phyloP scores from a whole-genome alignment of 768 basidiomycete species.

The Dendrothele bispora region DNA sequence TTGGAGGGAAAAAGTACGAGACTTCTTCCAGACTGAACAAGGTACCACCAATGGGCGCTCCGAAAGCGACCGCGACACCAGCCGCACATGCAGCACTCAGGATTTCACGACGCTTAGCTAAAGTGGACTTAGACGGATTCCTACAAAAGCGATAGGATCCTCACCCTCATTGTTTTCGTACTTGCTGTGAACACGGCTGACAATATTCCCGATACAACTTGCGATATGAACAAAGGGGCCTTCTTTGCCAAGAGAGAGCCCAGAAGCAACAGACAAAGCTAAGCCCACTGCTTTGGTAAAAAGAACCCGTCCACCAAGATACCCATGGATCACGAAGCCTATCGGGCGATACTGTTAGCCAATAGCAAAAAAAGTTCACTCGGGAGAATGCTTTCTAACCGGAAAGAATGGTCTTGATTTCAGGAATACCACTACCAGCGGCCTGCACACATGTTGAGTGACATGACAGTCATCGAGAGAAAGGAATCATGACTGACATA shows the following conservation, averaged over 20 bases:
- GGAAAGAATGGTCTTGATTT: constrained; percentile 92
- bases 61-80: constrained; percentile 96
- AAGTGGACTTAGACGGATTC: constrained; percentile 1
- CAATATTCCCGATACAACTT: constrained; percentile 89
- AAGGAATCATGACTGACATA: constrained; percentile 55
- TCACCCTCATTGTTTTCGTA: constrained; percentile 95
- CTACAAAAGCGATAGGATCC: constrained; percentile 10
- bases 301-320: constrained; percentile 86
- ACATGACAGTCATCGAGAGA: background rate
- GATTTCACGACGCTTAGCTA: constrained; percentile 92
- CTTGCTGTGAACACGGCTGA: constrained; percentile 81
- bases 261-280: constrained; percentile 89
- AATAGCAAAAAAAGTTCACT: background rate
- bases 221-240: constrained; percentile 83
- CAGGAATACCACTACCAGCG: constrained; percentile 94
- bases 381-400: constrained; percentile 39
- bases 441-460: constrained; percentile 48
- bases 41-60: constrained; percentile 93
- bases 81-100: constrained; percentile 93
- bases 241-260: constrained; percentile 71
- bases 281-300: constrained; percentile 90
- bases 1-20: constrained; percentile 95
- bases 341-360: constrained; percentile 10
- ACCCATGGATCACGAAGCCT: constrained; percentile 98
- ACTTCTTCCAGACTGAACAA: constrained; percentile 95